These are phyloP conservation scores for Withania somnifera DNA, from an alignment of 305 asterid genomes.

Conservation along the genomic window DNA sequence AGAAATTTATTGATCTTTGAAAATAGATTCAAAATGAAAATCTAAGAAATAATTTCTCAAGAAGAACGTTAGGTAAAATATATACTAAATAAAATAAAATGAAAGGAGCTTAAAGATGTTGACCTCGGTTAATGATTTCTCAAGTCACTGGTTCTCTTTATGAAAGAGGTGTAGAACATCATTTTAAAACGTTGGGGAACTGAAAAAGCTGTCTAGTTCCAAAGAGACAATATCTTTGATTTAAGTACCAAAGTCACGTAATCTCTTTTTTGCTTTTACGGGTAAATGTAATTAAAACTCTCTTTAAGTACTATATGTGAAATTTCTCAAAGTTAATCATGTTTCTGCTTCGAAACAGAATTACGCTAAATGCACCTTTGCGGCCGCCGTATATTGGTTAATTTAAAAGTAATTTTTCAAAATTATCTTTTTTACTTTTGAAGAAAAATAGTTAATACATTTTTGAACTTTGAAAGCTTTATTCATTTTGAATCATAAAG, in stretches of 20 bases:
- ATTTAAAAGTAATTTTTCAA: no score
- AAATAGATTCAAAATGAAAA: no score
- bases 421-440: no score
- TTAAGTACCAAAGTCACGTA: constrained; percentile 1
- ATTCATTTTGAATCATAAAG: no score
- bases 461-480: no score
- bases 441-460: no score
- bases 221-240: constrained; percentile 16
- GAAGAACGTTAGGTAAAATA: neutral
- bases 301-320: neutral
- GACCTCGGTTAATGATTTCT: constrained; percentile 11
- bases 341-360: neutral
- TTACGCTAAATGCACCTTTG: constrained; percentile 7
- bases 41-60: neutral
- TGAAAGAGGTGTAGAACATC: constrained; percentile 16
- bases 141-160: neutral
- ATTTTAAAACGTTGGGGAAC: constrained; percentile 10
- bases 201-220: constrained; percentile 21
- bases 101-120: neutral
- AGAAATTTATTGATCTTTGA: neutral
- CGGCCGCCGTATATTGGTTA: constrained; percentile 19
- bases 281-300: neutral
- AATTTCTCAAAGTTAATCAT: neutral
- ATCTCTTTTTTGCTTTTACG: neutral
- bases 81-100: neutral